Evolutionary conservation across 1,284 basidiomycete species (phyloP), one percentile per base, ranked within the genome.

Genomic region (Pyrrhoderma noxium): DNA sequence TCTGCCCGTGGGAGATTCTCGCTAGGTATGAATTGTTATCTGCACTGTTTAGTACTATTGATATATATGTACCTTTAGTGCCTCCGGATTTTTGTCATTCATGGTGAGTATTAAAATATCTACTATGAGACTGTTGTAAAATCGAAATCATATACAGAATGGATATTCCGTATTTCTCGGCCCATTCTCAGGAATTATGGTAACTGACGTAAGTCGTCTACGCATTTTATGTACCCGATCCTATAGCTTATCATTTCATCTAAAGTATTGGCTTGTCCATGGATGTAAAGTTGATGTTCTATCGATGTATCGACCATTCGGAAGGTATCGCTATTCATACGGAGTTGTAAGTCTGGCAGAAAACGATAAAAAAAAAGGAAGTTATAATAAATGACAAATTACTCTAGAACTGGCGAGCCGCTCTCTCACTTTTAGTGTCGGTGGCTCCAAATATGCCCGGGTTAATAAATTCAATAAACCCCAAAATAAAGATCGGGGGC

Each of bases 91-190:
- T 60, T 56, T 79, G 58, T 65, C 57, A 47, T 79, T 78, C 60
- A 83, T 85, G 53, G 53, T 54, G 37, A 22, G 34, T 44, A 13
- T 34, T 21, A 39, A 2, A 23, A n/a, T 37, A 19, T 5, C 8
- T 37, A 2, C n/a, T 8, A 8, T 19, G 21, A 21, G 14, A 4
- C 18, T 3, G 7, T 5, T 22, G 3, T 21, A 14, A 44, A 9
- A n/a, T 18, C 22, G 27, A 44, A 27, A 45, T 47, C 27, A 45
- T 21, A 14, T 8, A 18, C 39, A 54, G 79, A 76, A 74, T 23
- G 85, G 83, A 11, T 87, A 85, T 59, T 79, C 83, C 0, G 77
- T 86, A 14, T 85, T 87, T 63, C 64, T 87, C 31, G 84, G 84
- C 0, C 84, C 85, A 3, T 82, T 87, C 59, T 80, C 82, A 34